Conservation (phyloP, 352 stramenopile species). For the Phytophthora colocasiae region DNA sequence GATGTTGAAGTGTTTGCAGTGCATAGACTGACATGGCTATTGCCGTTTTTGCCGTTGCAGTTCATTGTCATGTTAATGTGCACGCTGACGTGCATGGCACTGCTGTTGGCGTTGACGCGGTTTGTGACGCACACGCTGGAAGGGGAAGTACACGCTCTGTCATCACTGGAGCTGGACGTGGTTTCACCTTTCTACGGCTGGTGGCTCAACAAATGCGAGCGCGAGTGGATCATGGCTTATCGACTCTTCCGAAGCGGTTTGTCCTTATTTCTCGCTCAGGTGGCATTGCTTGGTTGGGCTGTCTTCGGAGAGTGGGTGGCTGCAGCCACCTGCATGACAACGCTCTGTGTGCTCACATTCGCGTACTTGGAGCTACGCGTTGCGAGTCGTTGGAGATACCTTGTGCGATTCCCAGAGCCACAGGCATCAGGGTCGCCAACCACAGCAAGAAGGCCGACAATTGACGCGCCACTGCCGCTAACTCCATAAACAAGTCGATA, state of each 20-base stretch:
- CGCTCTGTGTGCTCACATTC: slow-evolving; percentile 48
- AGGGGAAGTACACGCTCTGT: slow-evolving; percentile 63
- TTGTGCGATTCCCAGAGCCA: slow-evolving; percentile 66
- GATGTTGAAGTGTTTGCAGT: slow-evolving; percentile 6
- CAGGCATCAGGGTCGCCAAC: slow-evolving; percentile 18
- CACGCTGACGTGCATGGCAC: slow-evolving; percentile 74
- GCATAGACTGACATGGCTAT: slow-evolving; percentile 16
- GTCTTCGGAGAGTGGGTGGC: slow-evolving; percentile 60
- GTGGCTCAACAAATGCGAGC: slow-evolving; percentile 77
- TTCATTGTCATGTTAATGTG: slow-evolving; percentile 84
- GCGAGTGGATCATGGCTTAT: slow-evolving; percentile 76
- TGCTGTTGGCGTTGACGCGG: slow-evolving; percentile 75
- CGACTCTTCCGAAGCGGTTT: slow-evolving; percentile 63
- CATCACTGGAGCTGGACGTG: slow-evolving; percentile 67
- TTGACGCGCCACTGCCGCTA: slow-evolving; percentile 15
- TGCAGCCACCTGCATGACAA: slow-evolving; percentile 59
- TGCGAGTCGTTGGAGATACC: slow-evolving; percentile 73
- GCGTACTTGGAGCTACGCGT: slow-evolving; percentile 72
- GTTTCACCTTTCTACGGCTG: slow-evolving; percentile 79
- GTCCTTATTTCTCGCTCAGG: slow-evolving; percentile 66
- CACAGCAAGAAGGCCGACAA: slow-evolving; percentile 12
- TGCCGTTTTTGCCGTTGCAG: slow-evolving; percentile 32
- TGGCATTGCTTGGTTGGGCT: slow-evolving; percentile 66
- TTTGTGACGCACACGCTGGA: slow-evolving; percentile 82
- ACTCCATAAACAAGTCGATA: slow-evolving; percentile 22